phyloP scores from a whole-genome alignment of 2,329 filamentous ascomycete genomes.

The Beauveria sp. region DNA sequence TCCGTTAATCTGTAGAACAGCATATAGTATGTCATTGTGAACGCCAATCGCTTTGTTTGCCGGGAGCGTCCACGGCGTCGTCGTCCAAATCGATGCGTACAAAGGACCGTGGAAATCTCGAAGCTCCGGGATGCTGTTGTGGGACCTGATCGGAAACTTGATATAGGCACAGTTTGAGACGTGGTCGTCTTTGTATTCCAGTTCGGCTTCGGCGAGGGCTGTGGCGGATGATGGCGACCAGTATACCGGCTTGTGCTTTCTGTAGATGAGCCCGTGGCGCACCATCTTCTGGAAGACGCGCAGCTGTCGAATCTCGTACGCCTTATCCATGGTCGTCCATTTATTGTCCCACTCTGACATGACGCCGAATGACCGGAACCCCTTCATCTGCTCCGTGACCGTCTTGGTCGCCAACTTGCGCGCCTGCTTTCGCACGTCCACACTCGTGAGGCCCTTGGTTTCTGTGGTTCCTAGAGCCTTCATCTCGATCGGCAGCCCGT shows the following conservation, averaged over 20 bases:
- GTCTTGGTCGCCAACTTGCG: constrained; percentile 60
- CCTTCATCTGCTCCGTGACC: constrained; percentile 63
- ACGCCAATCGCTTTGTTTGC: constrained; percentile 88
- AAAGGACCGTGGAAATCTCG: constrained; percentile 41
- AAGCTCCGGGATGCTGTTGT: constrained; percentile 26
- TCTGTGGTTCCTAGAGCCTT: constrained; percentile 66
- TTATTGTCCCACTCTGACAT: constrained; percentile 74
- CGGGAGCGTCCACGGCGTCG: constrained; percentile 93
- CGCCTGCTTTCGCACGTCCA: constrained; percentile 57
- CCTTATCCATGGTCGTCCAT: constrained; percentile 73
- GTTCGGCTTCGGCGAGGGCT: constrained; percentile 74
- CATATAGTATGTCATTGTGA: constrained; percentile 66
- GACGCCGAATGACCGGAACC: constrained; percentile 65
- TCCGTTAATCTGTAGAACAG: constrained; percentile 49
- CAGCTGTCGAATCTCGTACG: constrained; percentile 68
- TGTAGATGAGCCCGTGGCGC: constrained; percentile 64
- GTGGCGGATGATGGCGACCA: constrained; percentile 77
- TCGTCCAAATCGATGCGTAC: constrained; percentile 93
- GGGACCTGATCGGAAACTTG: constrained; percentile 59
- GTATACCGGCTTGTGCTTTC: constrained; percentile 75
- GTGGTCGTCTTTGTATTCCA: constrained; percentile 75
- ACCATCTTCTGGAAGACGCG: constrained; percentile 70
- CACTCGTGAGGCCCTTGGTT: constrained; percentile 37
- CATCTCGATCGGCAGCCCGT: constrained; percentile 92
- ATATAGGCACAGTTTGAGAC: constrained; percentile 69